These are phyloP conservation scores for Yarrowia sp. DNA, from an alignment of 805 yeast genomes.

Conservation along the genomic window DNA sequence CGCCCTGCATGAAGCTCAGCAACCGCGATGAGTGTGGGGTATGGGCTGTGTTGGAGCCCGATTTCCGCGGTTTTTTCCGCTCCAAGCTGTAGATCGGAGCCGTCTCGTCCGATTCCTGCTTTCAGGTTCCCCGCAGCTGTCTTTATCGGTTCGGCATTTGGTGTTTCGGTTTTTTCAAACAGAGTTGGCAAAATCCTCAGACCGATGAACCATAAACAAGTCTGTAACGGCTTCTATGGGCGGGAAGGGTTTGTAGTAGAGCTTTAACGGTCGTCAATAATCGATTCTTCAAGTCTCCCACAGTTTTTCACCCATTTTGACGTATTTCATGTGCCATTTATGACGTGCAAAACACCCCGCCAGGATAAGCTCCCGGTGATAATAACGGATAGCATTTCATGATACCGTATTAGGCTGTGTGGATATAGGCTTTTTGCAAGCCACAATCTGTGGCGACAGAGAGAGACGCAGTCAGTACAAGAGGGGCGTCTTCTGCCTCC, in stretches of 20 bases:
- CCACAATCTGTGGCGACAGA: conserved; percentile 30
- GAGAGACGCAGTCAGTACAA: conserved; percentile 1
- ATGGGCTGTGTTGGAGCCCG: neutral
- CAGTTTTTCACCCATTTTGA: neutral
- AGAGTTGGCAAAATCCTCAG: neutral
- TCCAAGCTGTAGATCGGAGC: neutral
- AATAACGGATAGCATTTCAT: conserved; percentile 8
- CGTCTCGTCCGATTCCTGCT: neutral
- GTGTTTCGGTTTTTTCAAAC: neutral
- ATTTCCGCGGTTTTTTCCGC: neutral
- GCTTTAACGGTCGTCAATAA: no score
- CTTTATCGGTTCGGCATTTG: neutral
- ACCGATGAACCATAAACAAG: conserved; percentile 20
- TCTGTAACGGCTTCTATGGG: neutral
- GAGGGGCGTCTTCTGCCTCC: neutral
- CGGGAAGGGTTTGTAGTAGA: no score
- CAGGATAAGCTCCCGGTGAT: neutral
- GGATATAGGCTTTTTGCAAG: conserved; percentile 7
- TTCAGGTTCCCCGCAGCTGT: neutral
- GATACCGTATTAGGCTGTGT: conserved; percentile 17
- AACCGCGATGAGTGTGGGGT: conserved; percentile 6
- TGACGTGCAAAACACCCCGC: neutral
- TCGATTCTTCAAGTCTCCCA: no score
- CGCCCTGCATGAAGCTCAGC: conserved; percentile 24
- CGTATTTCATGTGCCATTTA: no score